Evolutionary conservation across 805 yeast genomes (phyloP), one percentile per base, ranked within the genome.

Genomic region (Saturnispora gosingensis): DNA sequence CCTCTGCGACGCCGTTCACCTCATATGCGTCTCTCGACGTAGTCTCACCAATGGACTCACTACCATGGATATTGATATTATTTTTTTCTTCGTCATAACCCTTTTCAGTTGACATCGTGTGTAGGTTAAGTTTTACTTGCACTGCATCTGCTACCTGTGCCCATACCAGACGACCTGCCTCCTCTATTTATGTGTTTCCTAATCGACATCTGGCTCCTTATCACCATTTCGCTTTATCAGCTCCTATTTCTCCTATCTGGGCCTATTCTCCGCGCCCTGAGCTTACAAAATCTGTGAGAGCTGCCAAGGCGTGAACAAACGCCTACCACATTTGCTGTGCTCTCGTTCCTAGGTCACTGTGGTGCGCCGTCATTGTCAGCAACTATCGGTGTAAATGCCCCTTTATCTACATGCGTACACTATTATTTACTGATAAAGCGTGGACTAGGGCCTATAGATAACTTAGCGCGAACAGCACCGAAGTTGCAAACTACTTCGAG

Each of bases 41-140:
- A 11, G 53, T 34, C 16, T 32, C 38, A 11, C 44, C 27, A 45
- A 62, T 55, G 10, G 63, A 52, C 22, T 40, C 36, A 22, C 22
- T 18, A 4, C 45, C 28, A 15, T 36, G 13, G 11, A 63, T 53
- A 39, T 62, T 63, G n/a, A 57, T 32, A 22, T 58, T 60, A 36
- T 52, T 53, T 47, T 64, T 64, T 16, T 42, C 51, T 20, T 45
- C 53, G 30, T 50, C 44, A 28, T 53, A 51, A 6, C 27, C 46
- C 38, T 55, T 55, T 43, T 55, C 58, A 24, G 42, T 42, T 8
- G 58, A 54, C 57, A 53, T 53, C 4, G 4, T 45, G 15, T 36
- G 45, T 34, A 8, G 24, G 15, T 13, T 38, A 7, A n/a, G 22
- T 18, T 5, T n/a, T 27, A 36, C 6, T 5, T 20, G 22, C 13